phyloP scores from a whole-genome alignment of 352 stramenopile species.

The Phytophthora vignae region DNA sequence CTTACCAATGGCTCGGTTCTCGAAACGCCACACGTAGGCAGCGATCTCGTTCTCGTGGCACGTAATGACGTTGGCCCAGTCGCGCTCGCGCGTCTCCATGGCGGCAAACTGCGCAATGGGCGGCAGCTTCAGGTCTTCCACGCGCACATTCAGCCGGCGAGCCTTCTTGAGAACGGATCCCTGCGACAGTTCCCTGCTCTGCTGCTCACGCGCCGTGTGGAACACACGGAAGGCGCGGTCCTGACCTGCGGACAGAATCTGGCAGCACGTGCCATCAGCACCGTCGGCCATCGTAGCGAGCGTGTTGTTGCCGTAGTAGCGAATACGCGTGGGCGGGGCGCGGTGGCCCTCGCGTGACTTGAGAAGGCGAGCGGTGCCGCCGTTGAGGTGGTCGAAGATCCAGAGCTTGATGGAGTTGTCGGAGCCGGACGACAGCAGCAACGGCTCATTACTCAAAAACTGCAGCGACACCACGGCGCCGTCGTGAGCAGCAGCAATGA shows the following conservation, averaged over 20 bases:
- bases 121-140: constrained; percentile 92
- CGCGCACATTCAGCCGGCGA: constrained; percentile 84
- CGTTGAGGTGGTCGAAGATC: constrained; percentile 93
- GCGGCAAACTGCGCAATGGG: constrained; percentile 92
- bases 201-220: constrained; percentile 91
- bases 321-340: constrained; percentile 84
- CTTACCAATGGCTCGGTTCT: constrained; percentile 93
- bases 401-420: constrained; percentile 95
- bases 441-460: constrained; percentile 90
- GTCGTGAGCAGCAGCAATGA: constrained; percentile 82
- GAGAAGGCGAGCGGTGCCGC: constrained; percentile 83
- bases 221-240: constrained; percentile 93
- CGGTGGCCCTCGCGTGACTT: constrained; percentile 90
- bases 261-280: constrained; percentile 85
- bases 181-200: constrained; percentile 92
- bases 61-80: constrained; percentile 96
- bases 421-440: constrained; percentile 85
- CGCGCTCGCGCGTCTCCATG: constrained; percentile 88
- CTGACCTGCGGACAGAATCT: constrained; percentile 91
- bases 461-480: constrained; percentile 73
- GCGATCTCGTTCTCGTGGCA: constrained; percentile 94
- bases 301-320: constrained; percentile 93
- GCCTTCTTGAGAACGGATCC: constrained; percentile 93
- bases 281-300: constrained; percentile 85
- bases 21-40: constrained; percentile 96